Evolutionary conservation across 306 rosid genomes (phyloP), one percentile per base, ranked within the genome.

Genomic region (Dicorynia guianensis): DNA sequence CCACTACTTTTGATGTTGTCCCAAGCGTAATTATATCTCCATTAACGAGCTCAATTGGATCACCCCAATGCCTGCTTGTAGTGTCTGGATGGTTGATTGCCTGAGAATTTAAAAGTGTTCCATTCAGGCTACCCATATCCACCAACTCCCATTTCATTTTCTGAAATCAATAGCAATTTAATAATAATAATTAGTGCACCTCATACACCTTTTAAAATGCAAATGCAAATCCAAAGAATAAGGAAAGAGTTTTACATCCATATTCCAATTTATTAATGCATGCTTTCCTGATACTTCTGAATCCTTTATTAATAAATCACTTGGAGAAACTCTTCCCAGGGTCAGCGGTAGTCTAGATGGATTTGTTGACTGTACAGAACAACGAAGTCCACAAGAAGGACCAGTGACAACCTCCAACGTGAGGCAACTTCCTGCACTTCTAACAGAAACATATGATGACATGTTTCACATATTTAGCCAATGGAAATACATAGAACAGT

Each of bases 71-170:
- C 90, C 99, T 88, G 73, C 86, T 84, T 81, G 79, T 89, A 74
- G 83, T 64, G 65, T 92, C 94, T 40, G 90, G 87, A 86, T 81
- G 91, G 72, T 82, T 84, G 80, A 96, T 88, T 56, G 92, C 81
- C 76, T 9, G 84, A 74, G 96, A 90, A 78, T 96, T 96, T 76
- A 96, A 57, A 50, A 87, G 80, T 38, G 98, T 96, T 70, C 99
- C 99, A 81, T 96, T 96, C 61, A 96, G 81, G 87, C 99, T 96
- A 40, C 99, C 99, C 97, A 92, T 85, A 78, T 96, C 99, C 55
- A 85, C 87, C 84, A 96, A 70, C 88, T 92, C 99, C 99, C 99
- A 96, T 84, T 85, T 96, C 97, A 85, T 76, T 77, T 59, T 87
- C 98, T 96, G 89, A 75, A 85, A 80, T 73, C 74, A 77, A 78